Evolutionary conservation across 2,329 filamentous ascomycete species (phyloP).

Genomic region (Lachnellula cervina): DNA sequence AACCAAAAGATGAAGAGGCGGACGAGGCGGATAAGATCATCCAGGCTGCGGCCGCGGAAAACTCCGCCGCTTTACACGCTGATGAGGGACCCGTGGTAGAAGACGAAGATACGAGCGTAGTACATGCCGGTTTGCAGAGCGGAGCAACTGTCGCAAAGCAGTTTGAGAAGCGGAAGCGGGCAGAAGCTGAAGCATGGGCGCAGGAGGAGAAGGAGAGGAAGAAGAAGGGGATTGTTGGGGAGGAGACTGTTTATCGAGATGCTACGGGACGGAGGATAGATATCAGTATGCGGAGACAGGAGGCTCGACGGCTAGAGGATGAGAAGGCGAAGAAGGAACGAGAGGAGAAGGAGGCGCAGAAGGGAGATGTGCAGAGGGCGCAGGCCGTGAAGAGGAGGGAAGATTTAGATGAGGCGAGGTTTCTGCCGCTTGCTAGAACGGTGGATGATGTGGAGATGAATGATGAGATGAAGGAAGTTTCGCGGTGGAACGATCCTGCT

Average conservation of each 20-base stretch:
- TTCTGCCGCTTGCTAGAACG: constrained; percentile 72
- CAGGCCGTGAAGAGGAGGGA: constrained; percentile 61
- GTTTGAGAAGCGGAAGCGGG: constrained; percentile 59
- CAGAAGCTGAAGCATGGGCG: constrained; percentile 52
- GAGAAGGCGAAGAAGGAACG: constrained; percentile 61
- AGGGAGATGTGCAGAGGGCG: constrained; percentile 78
- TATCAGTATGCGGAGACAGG: constrained; percentile 81
- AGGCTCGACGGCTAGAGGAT: constrained; percentile 74
- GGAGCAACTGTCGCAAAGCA: constrained; percentile 72
- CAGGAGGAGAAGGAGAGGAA: constrained; percentile 38
- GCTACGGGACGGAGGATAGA: constrained; percentile 93
- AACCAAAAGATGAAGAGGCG: constrained; percentile 40
- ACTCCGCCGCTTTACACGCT: constrained; percentile 44
- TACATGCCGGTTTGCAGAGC: constrained; percentile 77
- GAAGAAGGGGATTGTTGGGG: constrained; percentile 39
- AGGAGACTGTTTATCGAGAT: constrained; percentile 92
- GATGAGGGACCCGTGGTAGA: constrained; percentile 47
- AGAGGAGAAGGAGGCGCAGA: constrained; percentile 63
- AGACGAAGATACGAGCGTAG: constrained; percentile 43
- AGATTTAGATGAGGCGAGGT: constrained; percentile 72
- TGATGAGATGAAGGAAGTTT: constrained; percentile 66
- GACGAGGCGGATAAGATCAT: constrained; percentile 76
- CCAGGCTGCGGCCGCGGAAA: constrained; percentile 64
- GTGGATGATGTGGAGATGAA: constrained; percentile 89
- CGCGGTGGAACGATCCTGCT: constrained; percentile 93